Conservation (phyloP, 331 rosid species). For the Rosa hybrid region DNA sequence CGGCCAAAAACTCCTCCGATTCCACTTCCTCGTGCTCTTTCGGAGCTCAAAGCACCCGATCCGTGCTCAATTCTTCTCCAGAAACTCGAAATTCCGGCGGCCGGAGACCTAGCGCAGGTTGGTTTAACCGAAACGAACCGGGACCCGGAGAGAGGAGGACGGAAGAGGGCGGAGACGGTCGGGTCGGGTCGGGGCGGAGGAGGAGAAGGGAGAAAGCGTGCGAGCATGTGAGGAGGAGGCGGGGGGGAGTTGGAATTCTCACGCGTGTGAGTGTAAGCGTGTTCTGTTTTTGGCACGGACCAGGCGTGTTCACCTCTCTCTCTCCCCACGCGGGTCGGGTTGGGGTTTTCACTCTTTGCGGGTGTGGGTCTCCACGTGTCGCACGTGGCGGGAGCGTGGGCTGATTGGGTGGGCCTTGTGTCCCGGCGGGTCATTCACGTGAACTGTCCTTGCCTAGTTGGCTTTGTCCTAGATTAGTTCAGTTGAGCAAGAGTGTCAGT, state of each 20-base stretch:
- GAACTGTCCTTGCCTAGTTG: background rate
- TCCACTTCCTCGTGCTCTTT: constrained; percentile 2
- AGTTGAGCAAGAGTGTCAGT: no score
- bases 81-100: constrained; percentile 17
- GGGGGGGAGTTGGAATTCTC: constrained; percentile 30
- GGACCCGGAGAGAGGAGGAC: constrained; percentile 1
- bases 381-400: background rate
- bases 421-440: background rate
- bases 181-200: constrained; percentile 37
- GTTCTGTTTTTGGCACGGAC: constrained; percentile 57
- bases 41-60: constrained; percentile 26
- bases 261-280: constrained; percentile 55
- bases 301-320: constrained; percentile 33
- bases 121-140: background rate
- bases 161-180: constrained; percentile 21
- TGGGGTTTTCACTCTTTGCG: background rate
- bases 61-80: constrained; percentile 19
- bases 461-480: background rate
- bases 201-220: constrained; percentile 38
- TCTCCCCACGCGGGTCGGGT: background rate
- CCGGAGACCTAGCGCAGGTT: constrained; percentile 20
- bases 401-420: background rate
- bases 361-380: background rate
- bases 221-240: constrained; percentile 48
- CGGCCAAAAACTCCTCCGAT: background rate